These are phyloP conservation scores for Cunninghamia lanceolata DNA, from an alignment of 75 land plant species.

Conservation along the genomic window DNA sequence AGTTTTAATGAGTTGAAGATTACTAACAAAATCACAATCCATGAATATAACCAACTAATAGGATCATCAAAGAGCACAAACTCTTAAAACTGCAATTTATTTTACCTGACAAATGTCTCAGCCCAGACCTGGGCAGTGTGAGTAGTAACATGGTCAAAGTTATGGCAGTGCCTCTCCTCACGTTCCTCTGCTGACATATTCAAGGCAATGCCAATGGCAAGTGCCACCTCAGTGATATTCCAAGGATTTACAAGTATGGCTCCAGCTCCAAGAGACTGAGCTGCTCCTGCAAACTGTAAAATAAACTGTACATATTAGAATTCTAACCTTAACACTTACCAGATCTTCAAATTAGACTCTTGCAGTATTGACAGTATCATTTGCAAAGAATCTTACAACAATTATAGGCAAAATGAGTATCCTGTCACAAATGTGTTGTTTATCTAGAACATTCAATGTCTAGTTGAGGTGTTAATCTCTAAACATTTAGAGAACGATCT, in stretches of 20 bases:
- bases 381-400: background rate
- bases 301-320: background rate
- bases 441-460: background rate
- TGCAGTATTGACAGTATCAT: background rate
- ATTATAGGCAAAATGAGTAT: background rate
- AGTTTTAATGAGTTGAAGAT: too few species aligned
- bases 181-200: constrained; percentile 36
- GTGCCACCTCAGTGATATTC: constrained; percentile 45
- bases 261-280: constrained; percentile 51
- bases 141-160: constrained; percentile 42
- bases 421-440: background rate
- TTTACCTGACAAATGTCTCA: constrained; percentile 40
- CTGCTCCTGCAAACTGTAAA: constrained; percentile 48
- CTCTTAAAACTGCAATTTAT: background rate
- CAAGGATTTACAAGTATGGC: constrained; percentile 50
- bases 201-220: constrained; percentile 31
- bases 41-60: background rate
- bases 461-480: background rate
- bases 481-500: background rate
- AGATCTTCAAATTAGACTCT: background rate
- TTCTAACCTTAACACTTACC: background rate
- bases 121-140: constrained; percentile 59
- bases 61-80: background rate
- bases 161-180: constrained; percentile 39
- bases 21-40: background rate